Percentiles rank a stretch among this genome's conserved stretches.
phyloP scores from a whole-genome alignment of 441 rosid genomes.

The Arabidopsis hybrid region DNA sequence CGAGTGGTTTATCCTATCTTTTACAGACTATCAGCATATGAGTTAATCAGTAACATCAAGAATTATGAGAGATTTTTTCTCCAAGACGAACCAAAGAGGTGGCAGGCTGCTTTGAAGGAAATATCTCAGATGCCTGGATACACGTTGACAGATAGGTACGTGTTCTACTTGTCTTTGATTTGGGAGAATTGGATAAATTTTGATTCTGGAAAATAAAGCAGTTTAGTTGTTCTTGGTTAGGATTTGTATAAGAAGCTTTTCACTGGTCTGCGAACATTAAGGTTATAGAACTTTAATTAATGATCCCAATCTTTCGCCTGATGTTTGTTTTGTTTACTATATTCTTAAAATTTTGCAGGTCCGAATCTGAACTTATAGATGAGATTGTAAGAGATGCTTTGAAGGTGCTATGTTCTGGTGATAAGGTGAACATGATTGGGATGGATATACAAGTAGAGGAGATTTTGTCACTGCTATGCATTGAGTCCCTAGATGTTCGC shows the following conservation, averaged over 20 bases:
- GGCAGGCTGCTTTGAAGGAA: slow-evolving; percentile 23
- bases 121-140: slow-evolving; percentile 30
- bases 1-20: slow-evolving; percentile 12
- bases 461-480: slow-evolving; percentile 23
- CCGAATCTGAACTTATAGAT: slow-evolving; percentile 40
- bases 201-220: not conserved
- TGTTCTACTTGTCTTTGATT: not conserved
- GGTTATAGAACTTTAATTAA: not conserved
- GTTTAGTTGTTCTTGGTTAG: not conserved
- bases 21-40: not conserved
- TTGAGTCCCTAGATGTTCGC: slow-evolving; percentile 30
- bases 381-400: slow-evolving; percentile 35
- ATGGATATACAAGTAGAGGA: slow-evolving; percentile 28
- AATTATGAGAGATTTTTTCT: not conserved
- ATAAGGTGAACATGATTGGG: slow-evolving; percentile 29
- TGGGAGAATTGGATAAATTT: not conserved
- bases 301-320: not conserved
- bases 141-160: slow-evolving; percentile 37
- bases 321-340: not conserved
- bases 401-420: not conserved
- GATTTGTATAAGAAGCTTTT: not conserved
- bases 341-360: slow-evolving; percentile 18
- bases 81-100: not conserved
- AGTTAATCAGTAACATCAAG: not conserved
- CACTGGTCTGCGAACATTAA: not conserved